Evolutionary conservation across 345 rosid species (phyloP).

Genomic region (Hibiscus tridactylites): DNA sequence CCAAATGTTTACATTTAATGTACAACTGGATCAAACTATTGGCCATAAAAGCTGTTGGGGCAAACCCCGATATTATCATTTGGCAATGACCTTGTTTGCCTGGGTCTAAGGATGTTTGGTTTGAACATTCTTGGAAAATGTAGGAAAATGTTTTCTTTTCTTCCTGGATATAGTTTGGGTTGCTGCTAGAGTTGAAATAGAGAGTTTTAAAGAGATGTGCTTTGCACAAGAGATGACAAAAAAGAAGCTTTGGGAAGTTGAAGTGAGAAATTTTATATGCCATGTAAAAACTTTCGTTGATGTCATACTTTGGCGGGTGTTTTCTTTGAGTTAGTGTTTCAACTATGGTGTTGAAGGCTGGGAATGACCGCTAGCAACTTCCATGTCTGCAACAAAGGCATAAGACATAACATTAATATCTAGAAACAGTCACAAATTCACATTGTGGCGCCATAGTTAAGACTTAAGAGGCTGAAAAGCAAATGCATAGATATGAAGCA

Average conservation of each 20-base stretch:
- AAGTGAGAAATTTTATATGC: conserved; percentile 14
- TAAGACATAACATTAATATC: no score
- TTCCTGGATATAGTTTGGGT: conserved; percentile 16
- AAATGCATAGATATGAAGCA: no score
- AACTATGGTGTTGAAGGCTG: no score
- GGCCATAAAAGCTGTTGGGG: conserved; percentile 54
- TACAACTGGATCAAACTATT: conserved; percentile 72
- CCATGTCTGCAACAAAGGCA: no score
- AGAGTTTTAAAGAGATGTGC: conserved; percentile 3
- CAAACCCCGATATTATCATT: conserved; percentile 63
- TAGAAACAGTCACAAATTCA: no score
- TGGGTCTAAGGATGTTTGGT: conserved; percentile 25
- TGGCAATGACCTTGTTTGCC: conserved; percentile 82
- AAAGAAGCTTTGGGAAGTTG: conserved; percentile 8
- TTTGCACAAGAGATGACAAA: not conserved
- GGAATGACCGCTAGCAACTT: no score
- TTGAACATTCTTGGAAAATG: conserved; percentile 63
- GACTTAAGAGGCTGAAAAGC: no score
- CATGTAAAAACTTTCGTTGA: conserved; percentile 19
- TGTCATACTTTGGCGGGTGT: conserved; percentile 24
- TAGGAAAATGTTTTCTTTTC: conserved; percentile 46
- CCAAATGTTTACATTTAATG: conserved; percentile 35
- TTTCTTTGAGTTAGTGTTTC: not conserved
- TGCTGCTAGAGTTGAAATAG: conserved; percentile 27
- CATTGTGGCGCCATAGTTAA: no score